These are phyloP conservation scores for Penicillium lagena DNA, from an alignment of 495 filamentous ascomycete genomes.

Conservation along the genomic window DNA sequence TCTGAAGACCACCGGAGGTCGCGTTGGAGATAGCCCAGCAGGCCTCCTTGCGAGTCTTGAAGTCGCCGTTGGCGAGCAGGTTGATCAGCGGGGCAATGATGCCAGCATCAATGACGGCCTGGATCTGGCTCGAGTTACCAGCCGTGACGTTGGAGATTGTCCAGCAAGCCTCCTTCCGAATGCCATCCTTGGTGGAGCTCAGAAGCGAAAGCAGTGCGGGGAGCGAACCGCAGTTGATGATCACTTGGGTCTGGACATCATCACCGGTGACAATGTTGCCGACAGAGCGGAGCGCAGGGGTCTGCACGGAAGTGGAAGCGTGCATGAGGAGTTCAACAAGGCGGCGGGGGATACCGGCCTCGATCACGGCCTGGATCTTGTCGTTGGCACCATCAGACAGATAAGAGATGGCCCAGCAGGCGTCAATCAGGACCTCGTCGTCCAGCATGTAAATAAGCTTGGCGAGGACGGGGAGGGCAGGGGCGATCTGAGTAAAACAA, in stretches of 20 bases:
- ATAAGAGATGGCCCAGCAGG: slow-evolving; percentile 99
- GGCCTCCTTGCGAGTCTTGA: slow-evolving; percentile 99
- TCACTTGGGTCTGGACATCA: slow-evolving; percentile 97
- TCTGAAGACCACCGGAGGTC: slow-evolving; percentile 94
- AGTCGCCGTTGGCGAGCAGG: slow-evolving; percentile 89
- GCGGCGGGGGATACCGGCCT: slow-evolving; percentile 94
- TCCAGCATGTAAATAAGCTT: slow-evolving; percentile 98
- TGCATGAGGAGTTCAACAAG: slow-evolving; percentile 98
- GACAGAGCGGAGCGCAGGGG: slow-evolving; percentile 91
- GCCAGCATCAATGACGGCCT: slow-evolving; percentile 92
- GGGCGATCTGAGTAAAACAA: slow-evolving; percentile 61
- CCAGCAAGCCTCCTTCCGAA: slow-evolving; percentile 99
- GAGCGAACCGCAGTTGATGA: slow-evolving; percentile 96
- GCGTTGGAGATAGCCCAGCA: slow-evolving; percentile 99
- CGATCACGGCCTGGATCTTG: slow-evolving; percentile 99
- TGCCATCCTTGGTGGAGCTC: slow-evolving; percentile 95
- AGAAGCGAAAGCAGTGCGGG: slow-evolving; percentile 87
- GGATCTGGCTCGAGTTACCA: slow-evolving; percentile 96
- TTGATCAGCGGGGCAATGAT: slow-evolving; percentile 96
- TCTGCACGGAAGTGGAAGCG: slow-evolving; percentile 98
- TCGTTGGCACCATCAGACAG: slow-evolving; percentile 98
- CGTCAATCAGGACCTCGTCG: slow-evolving; percentile 97
- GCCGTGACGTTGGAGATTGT: slow-evolving; percentile 99
- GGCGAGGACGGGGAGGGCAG: slow-evolving; percentile 91
- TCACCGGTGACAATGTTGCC: slow-evolving; percentile 99